Percentiles rank a stretch among this genome's conserved stretches.
phyloP scores from a whole-genome alignment of 2,329 filamentous ascomycete species.

The Hypoxylon sp. region DNA sequence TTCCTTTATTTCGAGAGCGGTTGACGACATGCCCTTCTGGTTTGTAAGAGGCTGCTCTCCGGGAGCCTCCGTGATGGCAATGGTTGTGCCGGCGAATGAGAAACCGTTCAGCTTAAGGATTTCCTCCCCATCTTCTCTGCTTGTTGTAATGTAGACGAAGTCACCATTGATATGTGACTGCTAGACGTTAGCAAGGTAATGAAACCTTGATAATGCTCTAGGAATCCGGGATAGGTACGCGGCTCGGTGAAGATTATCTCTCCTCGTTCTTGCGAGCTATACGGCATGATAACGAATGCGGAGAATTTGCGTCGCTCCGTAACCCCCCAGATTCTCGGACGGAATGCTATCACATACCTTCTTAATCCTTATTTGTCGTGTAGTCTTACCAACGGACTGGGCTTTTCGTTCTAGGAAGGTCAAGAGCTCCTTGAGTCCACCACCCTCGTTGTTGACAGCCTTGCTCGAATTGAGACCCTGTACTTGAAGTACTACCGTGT shows the following conservation, averaged over 20 bases:
- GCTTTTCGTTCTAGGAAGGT: constrained; percentile 81
- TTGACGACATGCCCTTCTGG: constrained; percentile 61
- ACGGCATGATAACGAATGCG: constrained; percentile 59
- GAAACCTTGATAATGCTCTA: constrained; percentile 59
- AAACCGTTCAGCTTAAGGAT: constrained; percentile 79
- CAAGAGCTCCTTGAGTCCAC: constrained; percentile 75
- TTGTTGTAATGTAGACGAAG: constrained; percentile 77
- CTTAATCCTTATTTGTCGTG: constrained; percentile 74
- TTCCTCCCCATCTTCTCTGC: constrained; percentile 73
- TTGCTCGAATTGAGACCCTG: constrained; percentile 78
- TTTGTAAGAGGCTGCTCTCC: constrained; percentile 61
- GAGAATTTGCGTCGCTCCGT: constrained; percentile 59
- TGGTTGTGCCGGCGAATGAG: constrained; percentile 74
- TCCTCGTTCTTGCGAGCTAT: constrained; percentile 59
- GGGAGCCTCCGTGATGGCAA: constrained; percentile 68
- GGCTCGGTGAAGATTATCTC: constrained; percentile 56
- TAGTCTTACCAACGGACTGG: constrained; percentile 65
- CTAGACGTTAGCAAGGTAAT: constrained; percentile 76
- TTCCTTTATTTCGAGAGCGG: constrained; percentile 73
- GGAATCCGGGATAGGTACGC: constrained; percentile 57
- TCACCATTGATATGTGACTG: constrained; percentile 80
- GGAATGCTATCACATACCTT: constrained; percentile 78
- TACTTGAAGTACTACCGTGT: constrained; percentile 64
- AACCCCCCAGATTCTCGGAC: constrained; percentile 61
- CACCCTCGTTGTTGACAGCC: constrained; percentile 75